Conservation (phyloP, 164 flowering plant genomes). For the Malania oleifera region DNA sequence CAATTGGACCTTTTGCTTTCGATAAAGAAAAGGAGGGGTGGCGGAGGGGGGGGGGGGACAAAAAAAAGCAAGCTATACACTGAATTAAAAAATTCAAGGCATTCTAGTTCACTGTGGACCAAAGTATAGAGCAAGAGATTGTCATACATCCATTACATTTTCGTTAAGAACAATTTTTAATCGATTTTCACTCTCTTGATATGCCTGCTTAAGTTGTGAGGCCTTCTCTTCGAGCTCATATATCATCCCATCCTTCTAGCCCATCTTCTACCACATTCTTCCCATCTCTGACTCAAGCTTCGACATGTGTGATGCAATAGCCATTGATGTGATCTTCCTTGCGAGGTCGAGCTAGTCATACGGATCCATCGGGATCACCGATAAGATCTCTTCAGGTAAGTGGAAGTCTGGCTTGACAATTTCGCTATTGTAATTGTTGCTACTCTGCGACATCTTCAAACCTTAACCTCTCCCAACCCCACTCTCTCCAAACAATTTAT, state of each 20-base stretch:
- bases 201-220: not conserved
- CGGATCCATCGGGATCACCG: not conserved
- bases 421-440: not conserved
- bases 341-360: not conserved
- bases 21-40: too few relatives aligned
- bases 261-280: not conserved
- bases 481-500: too few relatives aligned
- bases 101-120: too few relatives aligned
- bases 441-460: too few relatives aligned
- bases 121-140: too few relatives aligned
- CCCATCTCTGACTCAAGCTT: not conserved
- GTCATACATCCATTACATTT: too few relatives aligned
- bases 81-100: too few relatives aligned
- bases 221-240: not conserved
- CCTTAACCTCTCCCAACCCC: too few relatives aligned
- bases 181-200: not conserved
- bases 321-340: not conserved
- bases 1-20: too few relatives aligned
- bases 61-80: too few relatives aligned
- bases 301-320: not conserved
- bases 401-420: not conserved
- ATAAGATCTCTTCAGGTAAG: not conserved
- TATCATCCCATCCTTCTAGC: not conserved
- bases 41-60: too few relatives aligned
- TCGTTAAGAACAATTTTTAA: not conserved